Evolutionary conservation across 1,284 basidiomycete species (phyloP), one percentile per base, ranked within the genome.

Genomic region (Hypsizygus ulmarius): DNA sequence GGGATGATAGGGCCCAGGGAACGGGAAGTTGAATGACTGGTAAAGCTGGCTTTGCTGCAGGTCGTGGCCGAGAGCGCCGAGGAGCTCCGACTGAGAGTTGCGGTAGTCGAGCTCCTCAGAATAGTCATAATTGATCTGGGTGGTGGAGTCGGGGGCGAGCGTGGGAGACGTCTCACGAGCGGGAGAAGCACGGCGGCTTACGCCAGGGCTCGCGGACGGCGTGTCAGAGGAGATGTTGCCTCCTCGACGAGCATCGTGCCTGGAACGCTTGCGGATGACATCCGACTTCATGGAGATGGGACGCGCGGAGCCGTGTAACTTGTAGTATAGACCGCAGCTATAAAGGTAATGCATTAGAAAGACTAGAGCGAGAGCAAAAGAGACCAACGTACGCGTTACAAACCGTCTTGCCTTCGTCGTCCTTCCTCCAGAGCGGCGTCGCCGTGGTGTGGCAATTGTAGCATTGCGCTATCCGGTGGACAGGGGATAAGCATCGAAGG

Each of bases 231-330:
- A 62, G 18, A 69, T 72, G 52, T 69, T 69, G 14, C 66, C 73
- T 50, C 68, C 58, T 21, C 82, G 75, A 25, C 83, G 76, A 15
- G 82, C 81, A 50, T 90, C 86, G 57, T 88, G 85, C 3, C 87
- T 75, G 2, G 87, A 87, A 32, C 87, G 82, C 60, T 90, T 90
- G 56, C 87, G 84, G 57, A 90, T 88, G 39, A 90, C 81, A 55
- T 90, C 87, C 8, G 86, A 89, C 64, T 90, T 90, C 88, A 90
- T 90, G 12, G 85, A 87, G 57, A 90, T 88, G 4, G 88, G 87
- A 35, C 88, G 82, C 3, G 85, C 80, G 25, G 86, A 83, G 19
- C 87, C 87, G 62, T 90, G 88, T 9, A 90, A 69, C 65, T 90
- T 90, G 69, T 87, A 89, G 63, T 74, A 76, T 14, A 73, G 52